phyloP scores from a whole-genome alignment of 2,329 filamentous ascomycete species.

The Diaporthe vaccinii region DNA sequence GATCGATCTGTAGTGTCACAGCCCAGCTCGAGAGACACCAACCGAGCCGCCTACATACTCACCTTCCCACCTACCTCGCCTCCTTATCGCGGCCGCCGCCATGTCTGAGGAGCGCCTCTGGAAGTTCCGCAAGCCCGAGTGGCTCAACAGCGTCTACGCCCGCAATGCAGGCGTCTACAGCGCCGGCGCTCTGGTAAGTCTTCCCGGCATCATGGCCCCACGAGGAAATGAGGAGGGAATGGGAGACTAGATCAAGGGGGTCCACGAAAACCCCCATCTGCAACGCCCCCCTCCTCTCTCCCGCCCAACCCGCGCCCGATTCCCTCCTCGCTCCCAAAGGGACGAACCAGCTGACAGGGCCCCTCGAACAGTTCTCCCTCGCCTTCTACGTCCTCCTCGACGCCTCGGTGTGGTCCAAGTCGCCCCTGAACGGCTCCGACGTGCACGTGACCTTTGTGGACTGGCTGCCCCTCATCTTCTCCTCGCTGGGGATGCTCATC shows the following conservation, averaged over 20 bases:
- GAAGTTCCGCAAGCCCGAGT: constrained; percentile 76
- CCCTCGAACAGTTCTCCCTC: constrained; percentile 69
- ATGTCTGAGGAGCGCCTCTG: constrained; percentile 77
- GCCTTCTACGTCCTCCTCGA: constrained; percentile 79
- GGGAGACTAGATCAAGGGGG: not conserved
- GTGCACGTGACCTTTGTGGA: constrained; percentile 77
- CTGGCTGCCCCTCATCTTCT: constrained; percentile 79
- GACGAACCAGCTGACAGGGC: constrained; percentile 34
- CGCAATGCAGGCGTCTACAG: constrained; percentile 75
- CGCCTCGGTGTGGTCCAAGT: constrained; percentile 76
- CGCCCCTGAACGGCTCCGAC: constrained; percentile 69
- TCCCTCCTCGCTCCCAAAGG: not conserved
- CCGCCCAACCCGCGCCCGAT: too few species aligned
- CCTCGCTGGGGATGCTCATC: constrained; percentile 76
- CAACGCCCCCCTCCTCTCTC: not conserved
- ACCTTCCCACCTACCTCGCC: not conserved
- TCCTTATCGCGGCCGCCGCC: constrained; percentile 51
- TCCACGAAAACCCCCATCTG: not conserved
- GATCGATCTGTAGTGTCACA: not conserved
- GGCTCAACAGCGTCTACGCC: constrained; percentile 74
- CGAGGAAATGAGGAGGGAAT: not conserved
- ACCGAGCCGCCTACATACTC: not conserved
- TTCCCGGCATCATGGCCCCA: not conserved
- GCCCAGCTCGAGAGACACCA: not conserved
- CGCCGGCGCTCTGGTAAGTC: constrained; percentile 72